A percentile compares a stretch with the other conserved stretches of the same genome.
Conservation (phyloP, 1,284 basidiomycete genomes). For the Moniliophthora roreri region DNA sequence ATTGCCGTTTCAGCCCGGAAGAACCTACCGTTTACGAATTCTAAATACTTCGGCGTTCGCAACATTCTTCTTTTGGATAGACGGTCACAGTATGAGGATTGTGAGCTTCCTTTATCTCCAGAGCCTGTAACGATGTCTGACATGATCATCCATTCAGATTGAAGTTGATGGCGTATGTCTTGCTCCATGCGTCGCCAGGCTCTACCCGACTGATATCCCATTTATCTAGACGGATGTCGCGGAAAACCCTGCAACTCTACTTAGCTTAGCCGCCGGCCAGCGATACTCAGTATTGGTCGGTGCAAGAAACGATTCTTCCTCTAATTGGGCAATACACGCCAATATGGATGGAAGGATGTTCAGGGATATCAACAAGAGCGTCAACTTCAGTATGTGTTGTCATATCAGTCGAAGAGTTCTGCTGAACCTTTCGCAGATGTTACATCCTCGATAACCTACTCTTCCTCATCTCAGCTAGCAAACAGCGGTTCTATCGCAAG, state of each 20-base stretch:
- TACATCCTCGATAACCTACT: constrained; percentile 76
- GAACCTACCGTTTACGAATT: constrained; percentile 74
- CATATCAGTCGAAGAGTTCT: not conserved
- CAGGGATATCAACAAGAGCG: constrained; percentile 68
- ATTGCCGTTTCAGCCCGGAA: constrained; percentile 80
- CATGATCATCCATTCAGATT: constrained; percentile 25
- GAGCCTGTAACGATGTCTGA: not conserved
- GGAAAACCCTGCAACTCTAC: constrained; percentile 65
- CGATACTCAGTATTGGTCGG: constrained; percentile 90
- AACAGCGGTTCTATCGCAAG: constrained; percentile 47
- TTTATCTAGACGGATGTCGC: constrained; percentile 66
- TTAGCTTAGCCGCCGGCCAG: constrained; percentile 84
- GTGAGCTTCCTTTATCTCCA: not conserved
- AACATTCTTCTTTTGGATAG: constrained; percentile 85
- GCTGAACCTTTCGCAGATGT: constrained; percentile 49
- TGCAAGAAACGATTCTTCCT: constrained; percentile 79
- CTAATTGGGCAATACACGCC: constrained; percentile 88
- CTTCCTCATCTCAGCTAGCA: constrained; percentile 42
- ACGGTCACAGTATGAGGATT: constrained; percentile 82
- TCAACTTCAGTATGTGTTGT: constrained; percentile 62
- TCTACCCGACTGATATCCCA: not conserved
- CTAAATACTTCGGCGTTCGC: constrained; percentile 77
- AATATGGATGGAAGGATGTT: constrained; percentile 91
- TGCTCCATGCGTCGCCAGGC: not conserved
- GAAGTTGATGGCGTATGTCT: constrained; percentile 77